These are phyloP conservation scores for Pleurotus salmoneostramineus DNA, from an alignment of 768 basidiomycete species.

Conservation along the genomic window DNA sequence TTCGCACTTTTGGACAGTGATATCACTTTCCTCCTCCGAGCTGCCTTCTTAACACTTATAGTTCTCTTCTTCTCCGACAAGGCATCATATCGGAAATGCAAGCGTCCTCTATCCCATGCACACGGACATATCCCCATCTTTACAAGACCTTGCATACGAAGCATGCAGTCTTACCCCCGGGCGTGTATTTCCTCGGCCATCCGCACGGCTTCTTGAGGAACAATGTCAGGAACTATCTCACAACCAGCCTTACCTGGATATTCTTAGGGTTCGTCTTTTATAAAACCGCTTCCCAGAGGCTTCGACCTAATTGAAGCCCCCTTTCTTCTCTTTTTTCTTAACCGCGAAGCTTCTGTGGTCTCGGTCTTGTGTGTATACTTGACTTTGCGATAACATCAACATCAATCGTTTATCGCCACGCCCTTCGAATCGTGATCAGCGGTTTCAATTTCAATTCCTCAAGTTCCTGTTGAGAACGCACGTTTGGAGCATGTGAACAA, in stretches of 20 bases:
- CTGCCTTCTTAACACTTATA: neutral
- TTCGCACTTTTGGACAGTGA: too few relatives aligned
- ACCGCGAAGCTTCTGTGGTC: too few relatives aligned
- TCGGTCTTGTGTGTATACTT: too few relatives aligned
- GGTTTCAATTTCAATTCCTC: too few relatives aligned
- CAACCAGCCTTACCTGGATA: neutral
- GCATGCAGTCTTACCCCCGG: neutral
- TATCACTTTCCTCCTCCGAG: too few relatives aligned
- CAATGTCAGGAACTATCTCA: conserved; percentile 2
- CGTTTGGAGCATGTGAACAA: too few relatives aligned
- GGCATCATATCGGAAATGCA: neutral
- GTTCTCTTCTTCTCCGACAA: neutral
- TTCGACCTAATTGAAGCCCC: neutral
- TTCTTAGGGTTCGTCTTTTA: neutral
- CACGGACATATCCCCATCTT: neutral
- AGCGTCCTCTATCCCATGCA: neutral
- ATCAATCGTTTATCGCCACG: too few relatives aligned
- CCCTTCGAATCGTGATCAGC: too few relatives aligned
- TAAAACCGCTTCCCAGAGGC: neutral
- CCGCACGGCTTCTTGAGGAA: neutral
- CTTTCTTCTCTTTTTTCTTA: too few relatives aligned
- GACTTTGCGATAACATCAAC: too few relatives aligned
- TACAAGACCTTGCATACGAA: neutral
- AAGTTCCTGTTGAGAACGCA: too few relatives aligned
- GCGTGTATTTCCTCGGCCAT: neutral